Conservation (phyloP, 176 grass and related monocot species). For the Guadua angustifolia region DNA sequence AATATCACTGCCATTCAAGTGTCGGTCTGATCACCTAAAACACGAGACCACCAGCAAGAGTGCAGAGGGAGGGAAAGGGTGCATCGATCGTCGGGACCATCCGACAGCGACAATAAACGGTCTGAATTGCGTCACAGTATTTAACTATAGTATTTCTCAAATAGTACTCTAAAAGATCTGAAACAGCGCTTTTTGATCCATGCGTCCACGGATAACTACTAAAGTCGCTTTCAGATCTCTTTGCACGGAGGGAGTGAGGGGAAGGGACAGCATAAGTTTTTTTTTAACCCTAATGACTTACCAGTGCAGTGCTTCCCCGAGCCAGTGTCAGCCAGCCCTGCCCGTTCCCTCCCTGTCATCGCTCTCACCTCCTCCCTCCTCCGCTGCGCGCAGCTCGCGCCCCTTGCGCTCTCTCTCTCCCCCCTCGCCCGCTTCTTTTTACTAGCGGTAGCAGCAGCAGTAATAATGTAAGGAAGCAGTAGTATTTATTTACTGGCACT, state of each 20-base stretch:
- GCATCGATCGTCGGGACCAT: too few species aligned
- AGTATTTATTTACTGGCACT: not conserved
- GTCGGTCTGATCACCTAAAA: not conserved
- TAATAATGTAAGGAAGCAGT: not conserved
- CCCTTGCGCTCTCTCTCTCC: not conserved
- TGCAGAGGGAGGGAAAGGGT: not conserved
- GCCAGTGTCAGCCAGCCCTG: not conserved
- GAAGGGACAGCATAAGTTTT: not conserved
- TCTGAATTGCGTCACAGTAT: too few species aligned
- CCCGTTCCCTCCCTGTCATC: not conserved
- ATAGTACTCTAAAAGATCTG: too few species aligned
- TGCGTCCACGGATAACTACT: too few species aligned
- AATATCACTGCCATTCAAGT: not conserved
- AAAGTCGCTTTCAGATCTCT: too few species aligned
- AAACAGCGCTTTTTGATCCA: too few species aligned
- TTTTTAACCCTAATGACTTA: not conserved
- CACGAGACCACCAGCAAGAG: not conserved
- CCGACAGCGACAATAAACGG: too few species aligned
- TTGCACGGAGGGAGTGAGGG: not conserved
- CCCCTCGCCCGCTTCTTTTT: constrained; percentile 9
- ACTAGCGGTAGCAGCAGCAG: not conserved
- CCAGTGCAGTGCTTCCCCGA: constrained; percentile 1
- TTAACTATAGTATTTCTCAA: too few species aligned
- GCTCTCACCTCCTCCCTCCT: not conserved
- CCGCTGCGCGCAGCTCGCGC: constrained; percentile 8